Conservation (phyloP, 2,329 filamentous ascomycete genomes). For the Plenodomus tracheiphilus region DNA sequence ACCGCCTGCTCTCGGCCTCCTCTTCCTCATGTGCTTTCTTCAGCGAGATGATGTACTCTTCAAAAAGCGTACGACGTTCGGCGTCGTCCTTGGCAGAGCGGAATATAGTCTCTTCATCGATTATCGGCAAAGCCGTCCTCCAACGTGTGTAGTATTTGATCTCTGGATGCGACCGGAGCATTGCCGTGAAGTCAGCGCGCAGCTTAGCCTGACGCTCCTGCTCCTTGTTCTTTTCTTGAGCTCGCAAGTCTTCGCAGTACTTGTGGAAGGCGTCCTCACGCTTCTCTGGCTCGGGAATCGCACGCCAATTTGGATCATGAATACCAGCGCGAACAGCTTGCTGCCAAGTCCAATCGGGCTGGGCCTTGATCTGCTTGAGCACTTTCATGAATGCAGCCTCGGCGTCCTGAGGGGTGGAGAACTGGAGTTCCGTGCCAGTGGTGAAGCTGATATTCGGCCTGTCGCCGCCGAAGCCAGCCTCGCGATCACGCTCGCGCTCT, state of each 20-base stretch:
- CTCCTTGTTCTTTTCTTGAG: conserved; percentile 91
- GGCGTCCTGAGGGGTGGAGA: conserved; percentile 72
- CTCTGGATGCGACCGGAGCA: conserved; percentile 94
- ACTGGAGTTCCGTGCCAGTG: conserved; percentile 58
- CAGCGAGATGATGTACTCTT: conserved; percentile 86
- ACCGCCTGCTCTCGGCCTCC: conserved; percentile 72
- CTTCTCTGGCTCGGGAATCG: conserved; percentile 89
- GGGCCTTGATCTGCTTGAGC: conserved; percentile 79
- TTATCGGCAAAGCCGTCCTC: conserved; percentile 92
- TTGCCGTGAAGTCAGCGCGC: conserved; percentile 89
- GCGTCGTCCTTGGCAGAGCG: conserved; percentile 84
- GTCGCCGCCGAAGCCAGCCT: conserved; percentile 49
- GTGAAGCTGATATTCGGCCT: conserved; percentile 38
- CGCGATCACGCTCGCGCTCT: conserved; percentile 50
- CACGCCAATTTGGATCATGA: conserved; percentile 89
- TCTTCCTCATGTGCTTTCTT: conserved; percentile 79
- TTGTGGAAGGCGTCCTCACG: conserved; percentile 91
- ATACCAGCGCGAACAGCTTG: conserved; percentile 84
- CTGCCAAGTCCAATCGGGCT: conserved; percentile 91
- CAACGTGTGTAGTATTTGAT: conserved; percentile 97
- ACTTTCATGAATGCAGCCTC: conserved; percentile 93
- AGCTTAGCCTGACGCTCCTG: conserved; percentile 92
- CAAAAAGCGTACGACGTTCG: conserved; percentile 86
- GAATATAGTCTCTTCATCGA: conserved; percentile 95
- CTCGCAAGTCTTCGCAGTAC: conserved; percentile 85